Percentiles rank a stretch among this genome's conserved stretches.
These are phyloP conservation scores for Morella rubra DNA, from an alignment of 306 rosid genomes.

Conservation along the genomic window DNA sequence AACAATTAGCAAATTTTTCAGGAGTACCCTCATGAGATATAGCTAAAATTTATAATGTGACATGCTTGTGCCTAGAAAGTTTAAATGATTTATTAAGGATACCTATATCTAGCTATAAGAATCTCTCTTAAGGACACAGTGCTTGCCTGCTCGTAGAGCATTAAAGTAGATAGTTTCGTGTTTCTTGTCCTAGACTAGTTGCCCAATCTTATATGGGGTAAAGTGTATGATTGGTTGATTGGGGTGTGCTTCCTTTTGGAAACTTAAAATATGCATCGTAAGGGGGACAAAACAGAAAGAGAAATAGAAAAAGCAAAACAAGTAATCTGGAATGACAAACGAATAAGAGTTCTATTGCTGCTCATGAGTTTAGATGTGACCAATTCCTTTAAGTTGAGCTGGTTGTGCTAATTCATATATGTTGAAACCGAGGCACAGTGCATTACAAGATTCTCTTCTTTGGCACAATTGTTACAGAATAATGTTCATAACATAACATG, in stretches of 20 bases:
- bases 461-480: background rate
- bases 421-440: no score
- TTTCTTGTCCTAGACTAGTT: no score
- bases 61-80: no score
- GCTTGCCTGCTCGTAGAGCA: no score
- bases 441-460: background rate
- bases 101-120: no score
- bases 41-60: background rate
- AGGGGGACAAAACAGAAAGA: background rate
- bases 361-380: background rate
- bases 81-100: no score
- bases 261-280: background rate
- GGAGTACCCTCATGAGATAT: background rate
- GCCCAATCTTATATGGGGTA: no score
- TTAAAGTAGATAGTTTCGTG: no score
- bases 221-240: no score
- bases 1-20: background rate
- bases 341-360: background rate
- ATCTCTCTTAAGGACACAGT: no score
- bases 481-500: background rate
- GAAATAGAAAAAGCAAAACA: background rate
- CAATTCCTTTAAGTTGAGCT: background rate
- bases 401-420: background rate
- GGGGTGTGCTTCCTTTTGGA: background rate
- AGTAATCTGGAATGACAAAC: background rate